Percentiles rank a stretch among this genome's conserved stretches.
These are phyloP conservation scores for Juglanconis oblonga DNA, from an alignment of 2,329 filamentous ascomycete genomes.

Conservation along the genomic window DNA sequence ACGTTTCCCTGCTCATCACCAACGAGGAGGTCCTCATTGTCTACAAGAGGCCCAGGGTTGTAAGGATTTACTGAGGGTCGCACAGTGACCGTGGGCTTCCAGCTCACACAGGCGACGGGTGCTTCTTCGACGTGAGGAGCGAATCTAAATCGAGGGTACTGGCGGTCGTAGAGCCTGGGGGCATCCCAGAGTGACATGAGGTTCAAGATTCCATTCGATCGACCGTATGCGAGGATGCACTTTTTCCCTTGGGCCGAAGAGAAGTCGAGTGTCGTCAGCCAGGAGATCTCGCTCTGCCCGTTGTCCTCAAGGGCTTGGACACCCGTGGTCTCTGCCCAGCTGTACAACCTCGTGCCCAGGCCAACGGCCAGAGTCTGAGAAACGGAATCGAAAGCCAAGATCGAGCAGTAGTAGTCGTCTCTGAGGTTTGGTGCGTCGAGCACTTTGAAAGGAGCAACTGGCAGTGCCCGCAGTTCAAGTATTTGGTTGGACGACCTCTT, in stretches of 20 bases:
- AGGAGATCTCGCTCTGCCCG: conserved; percentile 44
- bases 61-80: conserved; percentile 51
- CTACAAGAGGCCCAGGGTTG: conserved; percentile 47
- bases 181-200: conserved; percentile 73
- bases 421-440: conserved; percentile 85
- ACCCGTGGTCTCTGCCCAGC: conserved; percentile 78
- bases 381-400: conserved; percentile 78
- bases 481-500: conserved; percentile 22
- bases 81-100: conserved; percentile 62
- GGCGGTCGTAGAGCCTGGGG: conserved; percentile 15
- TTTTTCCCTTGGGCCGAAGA: conserved; percentile 74
- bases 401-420: conserved; percentile 93
- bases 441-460: conserved; percentile 78
- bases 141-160: conserved; percentile 62
- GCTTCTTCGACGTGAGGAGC: conserved; percentile 54
- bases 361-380: conserved; percentile 79
- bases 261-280: conserved; percentile 85
- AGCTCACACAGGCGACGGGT: conserved; percentile 76
- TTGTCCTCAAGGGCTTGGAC: conserved; percentile 53
- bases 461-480: conserved; percentile 47
- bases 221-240: conserved; percentile 80
- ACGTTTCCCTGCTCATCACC: conserved; percentile 81
- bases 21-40: conserved; percentile 80
- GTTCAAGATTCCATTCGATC: conserved; percentile 71
- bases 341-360: conserved; percentile 74